phyloP scores from a whole-genome alignment of 2,329 filamentous ascomycete species.

The Fusarium longipes region DNA sequence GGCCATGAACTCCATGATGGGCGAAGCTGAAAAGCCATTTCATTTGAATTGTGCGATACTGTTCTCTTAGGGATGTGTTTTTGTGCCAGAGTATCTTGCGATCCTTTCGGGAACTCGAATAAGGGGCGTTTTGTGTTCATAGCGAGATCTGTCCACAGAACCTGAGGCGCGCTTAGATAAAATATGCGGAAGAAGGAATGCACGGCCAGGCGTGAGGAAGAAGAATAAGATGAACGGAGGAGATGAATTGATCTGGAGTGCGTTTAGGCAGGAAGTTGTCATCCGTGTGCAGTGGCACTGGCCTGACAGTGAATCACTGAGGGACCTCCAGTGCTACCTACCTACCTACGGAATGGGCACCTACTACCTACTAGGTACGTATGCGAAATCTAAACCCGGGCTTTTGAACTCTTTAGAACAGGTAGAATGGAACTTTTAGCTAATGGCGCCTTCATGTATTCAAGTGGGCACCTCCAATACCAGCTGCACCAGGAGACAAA shows the following conservation, averaged over 20 bases:
- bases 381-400: background rate
- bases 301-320: slow-evolving; percentile 34
- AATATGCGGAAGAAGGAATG: too few relatives aligned
- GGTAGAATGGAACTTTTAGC: too few relatives aligned
- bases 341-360: too few relatives aligned
- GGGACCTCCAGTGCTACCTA: too few relatives aligned
- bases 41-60: background rate
- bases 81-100: background rate
- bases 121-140: slow-evolving; percentile 7
- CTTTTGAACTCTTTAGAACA: too few relatives aligned
- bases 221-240: background rate
- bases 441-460: too few relatives aligned
- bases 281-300: background rate
- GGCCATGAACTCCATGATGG: slow-evolving; percentile 52
- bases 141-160: background rate
- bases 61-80: background rate
- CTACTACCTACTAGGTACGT: background rate
- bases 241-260: background rate
- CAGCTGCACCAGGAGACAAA: background rate
- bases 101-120: background rate
- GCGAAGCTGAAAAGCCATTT: background rate
- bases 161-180: background rate
- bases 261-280: background rate
- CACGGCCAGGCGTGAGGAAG: too few relatives aligned
- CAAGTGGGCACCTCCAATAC: too few relatives aligned